Evolutionary conservation across 345 rosid species (phyloP).

Genomic region (Eucalyptus virginea): DNA sequence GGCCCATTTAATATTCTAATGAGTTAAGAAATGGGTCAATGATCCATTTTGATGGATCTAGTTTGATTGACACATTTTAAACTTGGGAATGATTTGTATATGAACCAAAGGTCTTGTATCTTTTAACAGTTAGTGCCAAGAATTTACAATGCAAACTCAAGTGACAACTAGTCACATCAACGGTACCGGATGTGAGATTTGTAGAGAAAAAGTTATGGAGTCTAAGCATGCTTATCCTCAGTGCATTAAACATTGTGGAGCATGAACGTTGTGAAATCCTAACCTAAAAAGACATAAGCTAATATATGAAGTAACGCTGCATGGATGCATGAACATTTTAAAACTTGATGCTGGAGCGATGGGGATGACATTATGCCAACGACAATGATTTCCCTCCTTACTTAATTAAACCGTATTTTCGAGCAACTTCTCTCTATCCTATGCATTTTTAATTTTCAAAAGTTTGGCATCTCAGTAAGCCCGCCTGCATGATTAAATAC

Average conservation of each 20-base stretch:
- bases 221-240: neutral
- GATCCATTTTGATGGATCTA: neutral
- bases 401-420: neutral
- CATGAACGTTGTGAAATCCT: neutral
- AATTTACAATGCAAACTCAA: neutral
- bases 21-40: neutral
- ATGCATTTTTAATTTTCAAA: too few relatives aligned
- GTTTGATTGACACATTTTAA: neutral
- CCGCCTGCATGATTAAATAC: neutral
- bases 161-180: neutral
- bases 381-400: neutral
- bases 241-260: neutral
- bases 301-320: neutral
- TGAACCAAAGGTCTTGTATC: neutral
- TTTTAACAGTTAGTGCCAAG: neutral
- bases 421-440: neutral
- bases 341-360: neutral
- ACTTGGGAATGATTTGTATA: neutral
- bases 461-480: neutral
- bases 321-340: neutral
- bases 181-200: neutral
- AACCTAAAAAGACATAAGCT: neutral
- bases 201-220: neutral
- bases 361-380: too few relatives aligned
- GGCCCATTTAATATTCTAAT: neutral